Base-by-base conservation (phyloP, 2,329 filamentous ascomycete genomes). In the Fusarium poae region DNA sequence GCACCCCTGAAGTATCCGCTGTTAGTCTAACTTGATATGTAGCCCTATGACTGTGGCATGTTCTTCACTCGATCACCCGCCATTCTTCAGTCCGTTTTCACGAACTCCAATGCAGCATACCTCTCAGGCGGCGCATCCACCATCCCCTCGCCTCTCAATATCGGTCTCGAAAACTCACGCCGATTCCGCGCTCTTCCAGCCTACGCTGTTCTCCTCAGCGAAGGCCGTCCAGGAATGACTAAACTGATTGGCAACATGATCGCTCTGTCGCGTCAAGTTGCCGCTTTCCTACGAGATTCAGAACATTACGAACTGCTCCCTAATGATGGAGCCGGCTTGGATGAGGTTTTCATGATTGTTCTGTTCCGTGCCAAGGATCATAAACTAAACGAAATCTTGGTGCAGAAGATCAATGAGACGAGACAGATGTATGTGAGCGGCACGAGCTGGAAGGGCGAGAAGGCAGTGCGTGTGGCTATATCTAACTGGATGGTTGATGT, bases 1-100 rank as follows among this genome's bases (percentile, higher is more conserved):
- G 30, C 20, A 20, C n/a, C 29, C 40, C 29, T 18, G 29, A 11
- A 16, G 11, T 12, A 44, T 6, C 20, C 10, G 8, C 8, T 34
- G 43, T 11, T 20, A n/a, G 23, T 13, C 65, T 69, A 45, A 74
- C 45, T 32, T 51, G 50, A 27, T 25, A 27, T 20, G 8, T 54
- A 89, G 85, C 94, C 95, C 0, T 97, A 97, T 74, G 95, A 97
- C 78, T 94, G 91, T 73, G 95, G 94, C 43, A 91, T 97, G 79
- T 97, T 97, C 84, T 87, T 97, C 72, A 93, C 90, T 52, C 88
- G 89, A 20, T 87, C 91, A 65, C 80, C 86, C 10, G 73, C 79
- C 4, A 81, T 88, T 15, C 85, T 91, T 2, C 82, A 80, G 57
- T 77, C 84, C 30, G 89, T 94, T 12, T 97, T 95, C 79, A 85